A percentile compares a stretch with the other conserved stretches of the same genome.
Evolutionary conservation across 2,329 filamentous ascomycete species (phyloP).

Genomic region (Hirsutella rhossiliensis): DNA sequence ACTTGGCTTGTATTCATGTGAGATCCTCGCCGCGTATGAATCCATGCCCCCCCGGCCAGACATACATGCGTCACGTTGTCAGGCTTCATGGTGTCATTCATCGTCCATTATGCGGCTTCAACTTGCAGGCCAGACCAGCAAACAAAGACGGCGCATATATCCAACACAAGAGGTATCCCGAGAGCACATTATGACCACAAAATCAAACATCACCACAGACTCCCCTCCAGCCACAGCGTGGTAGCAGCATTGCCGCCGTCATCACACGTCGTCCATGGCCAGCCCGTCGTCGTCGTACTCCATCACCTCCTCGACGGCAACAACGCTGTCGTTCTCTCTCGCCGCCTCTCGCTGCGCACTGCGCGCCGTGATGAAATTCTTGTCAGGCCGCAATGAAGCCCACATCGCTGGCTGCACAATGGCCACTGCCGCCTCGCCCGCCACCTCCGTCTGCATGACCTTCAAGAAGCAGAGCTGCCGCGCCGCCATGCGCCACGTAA

Average conservation of each 20-base stretch:
- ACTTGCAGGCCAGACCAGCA: too few relatives aligned
- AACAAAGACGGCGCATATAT: too few relatives aligned
- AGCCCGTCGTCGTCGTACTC: conserved; percentile 10
- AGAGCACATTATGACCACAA: too few relatives aligned
- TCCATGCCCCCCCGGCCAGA: too few relatives aligned
- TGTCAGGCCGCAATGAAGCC: conserved; percentile 23
- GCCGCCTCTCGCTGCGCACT: conserved; percentile 7
- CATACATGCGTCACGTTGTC: too few relatives aligned
- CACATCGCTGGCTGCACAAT: conserved; percentile 24
- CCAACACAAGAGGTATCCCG: too few relatives aligned
- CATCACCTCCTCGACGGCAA: background rate
- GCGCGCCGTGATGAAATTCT: conserved; percentile 12
- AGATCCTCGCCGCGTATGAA: too few relatives aligned
- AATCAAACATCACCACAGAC: too few relatives aligned
- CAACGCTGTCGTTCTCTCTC: background rate
- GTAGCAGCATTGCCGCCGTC: background rate
- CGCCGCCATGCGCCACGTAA: conserved; percentile 37
- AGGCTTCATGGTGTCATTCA: too few relatives aligned
- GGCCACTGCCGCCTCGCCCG: conserved; percentile 9
- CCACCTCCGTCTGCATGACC: conserved; percentile 11
- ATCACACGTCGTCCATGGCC: conserved; percentile 12
- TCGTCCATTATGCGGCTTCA: too few relatives aligned
- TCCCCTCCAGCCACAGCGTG: too few relatives aligned
- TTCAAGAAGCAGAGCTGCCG: conserved; percentile 37
- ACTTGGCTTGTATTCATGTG: too few relatives aligned